Evolutionary conservation across 345 rosid genomes (phyloP).

Genomic region (Nephelium lappaceum): DNA sequence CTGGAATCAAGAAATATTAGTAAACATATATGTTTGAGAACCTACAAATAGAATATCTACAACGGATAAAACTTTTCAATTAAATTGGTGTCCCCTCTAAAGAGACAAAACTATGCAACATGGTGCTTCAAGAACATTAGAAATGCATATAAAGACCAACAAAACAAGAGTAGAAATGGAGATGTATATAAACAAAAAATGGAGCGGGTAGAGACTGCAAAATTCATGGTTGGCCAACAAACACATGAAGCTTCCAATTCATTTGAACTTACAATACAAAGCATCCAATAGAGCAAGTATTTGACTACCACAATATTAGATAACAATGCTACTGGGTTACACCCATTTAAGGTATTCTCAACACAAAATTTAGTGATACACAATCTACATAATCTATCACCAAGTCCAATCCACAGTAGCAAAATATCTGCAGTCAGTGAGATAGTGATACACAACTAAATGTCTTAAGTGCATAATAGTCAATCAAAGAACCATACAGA

Average conservation of each 20-base stretch:
- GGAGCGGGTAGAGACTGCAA: constrained; percentile 16
- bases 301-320: constrained; percentile 23
- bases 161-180: background rate
- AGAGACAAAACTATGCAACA: constrained; percentile 4
- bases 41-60: background rate
- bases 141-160: constrained; percentile 9
- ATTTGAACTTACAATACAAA: constrained; percentile 35
- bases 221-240: constrained; percentile 56
- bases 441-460: constrained; percentile 19
- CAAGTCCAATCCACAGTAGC: constrained; percentile 14
- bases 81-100: constrained; percentile 18
- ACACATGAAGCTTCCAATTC: constrained; percentile 42
- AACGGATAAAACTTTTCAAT: constrained; percentile 16
- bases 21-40: background rate
- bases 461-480: constrained; percentile 19
- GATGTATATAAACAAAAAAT: constrained; percentile 1
- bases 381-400: background rate
- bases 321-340: background rate
- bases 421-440: constrained; percentile 7
- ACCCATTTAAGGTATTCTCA: constrained; percentile 8
- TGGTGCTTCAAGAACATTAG: constrained; percentile 5
- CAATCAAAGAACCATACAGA: background rate
- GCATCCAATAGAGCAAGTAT: constrained; percentile 24
- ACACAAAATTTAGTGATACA: constrained; percentile 9
- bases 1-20: background rate